These are phyloP conservation scores for Alternaria dauci DNA, from an alignment of 2,329 filamentous ascomycete genomes.

Conservation along the genomic window DNA sequence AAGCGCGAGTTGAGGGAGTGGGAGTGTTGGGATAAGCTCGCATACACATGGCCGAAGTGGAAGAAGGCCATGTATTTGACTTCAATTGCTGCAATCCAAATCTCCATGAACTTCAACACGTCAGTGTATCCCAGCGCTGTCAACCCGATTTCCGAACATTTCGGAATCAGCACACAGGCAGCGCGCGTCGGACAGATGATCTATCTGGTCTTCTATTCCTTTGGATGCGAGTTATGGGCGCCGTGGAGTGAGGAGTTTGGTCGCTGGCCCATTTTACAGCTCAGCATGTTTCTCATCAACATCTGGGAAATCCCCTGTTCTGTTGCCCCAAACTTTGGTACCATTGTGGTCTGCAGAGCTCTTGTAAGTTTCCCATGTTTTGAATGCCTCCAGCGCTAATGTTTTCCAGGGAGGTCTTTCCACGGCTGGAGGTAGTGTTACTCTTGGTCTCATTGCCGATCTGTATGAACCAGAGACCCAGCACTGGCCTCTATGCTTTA, in stretches of 20 bases:
- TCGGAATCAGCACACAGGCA: constrained; percentile 52
- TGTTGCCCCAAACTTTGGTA: constrained; percentile 68
- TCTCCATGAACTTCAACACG: constrained; percentile 66
- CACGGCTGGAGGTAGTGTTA: constrained; percentile 70
- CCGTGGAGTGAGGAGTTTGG: constrained; percentile 79
- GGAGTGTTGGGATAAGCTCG: constrained; percentile 58
- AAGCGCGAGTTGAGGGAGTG: constrained; percentile 47
- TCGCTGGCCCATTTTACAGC: constrained; percentile 62
- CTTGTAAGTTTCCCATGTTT: constrained; percentile 62
- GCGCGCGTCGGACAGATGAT: constrained; percentile 37
- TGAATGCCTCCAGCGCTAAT: constrained; percentile 66
- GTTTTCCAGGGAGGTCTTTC: constrained; percentile 43
- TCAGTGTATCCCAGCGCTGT: constrained; percentile 63
- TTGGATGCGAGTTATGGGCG: constrained; percentile 87
- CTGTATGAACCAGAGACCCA: constrained; percentile 66
- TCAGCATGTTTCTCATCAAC: constrained; percentile 69
- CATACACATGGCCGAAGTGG: constrained; percentile 56
- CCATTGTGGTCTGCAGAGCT: constrained; percentile 68
- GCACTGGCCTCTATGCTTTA: constrained; percentile 67
- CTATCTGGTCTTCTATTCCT: constrained; percentile 80
- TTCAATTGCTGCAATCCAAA: constrained; percentile 63
- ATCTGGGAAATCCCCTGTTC: constrained; percentile 72
- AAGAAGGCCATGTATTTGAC: constrained; percentile 62
- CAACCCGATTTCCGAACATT: constrained; percentile 65
- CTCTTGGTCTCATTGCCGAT: constrained; percentile 69